Base-by-base conservation (phyloP, 495 filamentous ascomycete species). In the Recurvomyces mirabilis region DNA sequence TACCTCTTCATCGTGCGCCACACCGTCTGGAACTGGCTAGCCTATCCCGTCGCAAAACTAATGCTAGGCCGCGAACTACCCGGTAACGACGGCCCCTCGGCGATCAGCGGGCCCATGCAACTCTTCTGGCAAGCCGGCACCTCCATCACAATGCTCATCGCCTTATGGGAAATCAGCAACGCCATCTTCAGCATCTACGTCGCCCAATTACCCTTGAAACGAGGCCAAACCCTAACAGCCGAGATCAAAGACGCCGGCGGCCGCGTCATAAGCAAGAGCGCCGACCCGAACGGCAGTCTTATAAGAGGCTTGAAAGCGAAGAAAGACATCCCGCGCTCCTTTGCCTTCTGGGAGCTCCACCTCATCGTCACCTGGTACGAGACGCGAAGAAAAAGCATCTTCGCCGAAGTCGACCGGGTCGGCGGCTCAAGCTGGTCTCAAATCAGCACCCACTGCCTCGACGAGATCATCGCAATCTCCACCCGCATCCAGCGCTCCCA, bases 201-300 rank as follows among this genome's bases (percentile, higher is more conserved):
- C 48, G 73, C 77, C 18, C 77, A 82, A 59, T 78, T 81, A 51
- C 91, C 93, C 5, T 57, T 94, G 32, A 93, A 91, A 60, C 77
- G 81, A 26, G 78, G 71, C 1, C 78, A 83, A 52, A 86, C 87
- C n/a, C 69, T 98, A 18, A 93, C 86, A 1, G 67, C 71, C 10
- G 81, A 87, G 42, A 82, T 86, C 4, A 84, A 79, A 51, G 91
- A 96, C 63, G 85, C 88, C 1, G 94, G 87, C 52, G 89, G 87
- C 28, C 91, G 79, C 54, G 66, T 98, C 24, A 55, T 95, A 29
- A 84, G 77, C 34, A 87, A 78, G 36, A 83, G 85, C 4, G 82
- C 78, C 51, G 93, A 96, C 64, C 87, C 91, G 1, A 98, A 93
- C 53, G 89, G 86, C 26, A 94, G 81, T 54, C 67, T 98, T 30